Conservation (phyloP, 225 moss, liverwort and hornwort species). For the Thuidium tamariscinum region DNA sequence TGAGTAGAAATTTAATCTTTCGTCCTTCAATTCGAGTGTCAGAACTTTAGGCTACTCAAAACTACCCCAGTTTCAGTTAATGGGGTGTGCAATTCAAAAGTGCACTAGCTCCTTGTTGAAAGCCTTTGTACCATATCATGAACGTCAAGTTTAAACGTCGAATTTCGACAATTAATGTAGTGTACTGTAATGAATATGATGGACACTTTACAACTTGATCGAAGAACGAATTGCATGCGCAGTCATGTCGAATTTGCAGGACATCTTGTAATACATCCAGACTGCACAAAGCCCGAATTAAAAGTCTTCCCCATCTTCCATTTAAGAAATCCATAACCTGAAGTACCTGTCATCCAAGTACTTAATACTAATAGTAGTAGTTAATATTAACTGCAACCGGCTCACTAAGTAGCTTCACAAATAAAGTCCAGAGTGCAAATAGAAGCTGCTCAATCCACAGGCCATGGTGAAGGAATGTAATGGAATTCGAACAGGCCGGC, state of each 20-base stretch:
- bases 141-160: background rate
- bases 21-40: background rate
- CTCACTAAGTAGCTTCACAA: background rate
- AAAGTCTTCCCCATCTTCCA: background rate
- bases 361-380: no score
- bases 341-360: background rate
- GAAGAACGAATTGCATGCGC: background rate
- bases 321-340: background rate
- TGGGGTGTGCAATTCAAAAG: background rate
- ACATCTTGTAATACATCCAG: background rate
- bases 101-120: background rate
- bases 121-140: background rate
- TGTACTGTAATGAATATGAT: background rate
- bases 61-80: background rate
- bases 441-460: background rate
- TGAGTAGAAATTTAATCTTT: background rate
- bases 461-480: no score
- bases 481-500: background rate
- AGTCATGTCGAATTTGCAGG: background rate
- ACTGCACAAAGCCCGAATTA: no score
- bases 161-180: background rate
- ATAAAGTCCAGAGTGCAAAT: background rate
- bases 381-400: no score
- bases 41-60: background rate
- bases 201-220: background rate